phyloP scores from a whole-genome alignment of 352 stramenopile species.

The Phytophthora palmivora region DNA sequence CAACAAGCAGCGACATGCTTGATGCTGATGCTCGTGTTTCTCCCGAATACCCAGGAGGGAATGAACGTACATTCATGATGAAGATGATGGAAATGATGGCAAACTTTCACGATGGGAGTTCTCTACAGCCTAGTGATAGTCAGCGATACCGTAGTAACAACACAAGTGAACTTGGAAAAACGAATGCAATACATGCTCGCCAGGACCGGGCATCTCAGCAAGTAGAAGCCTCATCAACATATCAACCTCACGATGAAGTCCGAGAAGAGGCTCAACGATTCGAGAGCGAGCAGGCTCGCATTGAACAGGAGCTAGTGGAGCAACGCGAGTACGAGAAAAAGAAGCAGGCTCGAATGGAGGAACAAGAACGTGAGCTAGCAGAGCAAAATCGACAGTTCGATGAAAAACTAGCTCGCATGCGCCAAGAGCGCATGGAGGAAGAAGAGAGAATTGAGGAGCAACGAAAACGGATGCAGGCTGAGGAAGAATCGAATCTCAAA shows the following conservation, averaged over 20 bases:
- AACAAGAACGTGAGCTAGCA: slow-evolving; percentile 46
- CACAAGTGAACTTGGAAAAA: not conserved
- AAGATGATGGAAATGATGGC: slow-evolving; percentile 77
- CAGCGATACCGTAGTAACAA: not conserved
- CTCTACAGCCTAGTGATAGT: not conserved
- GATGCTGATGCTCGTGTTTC: not conserved
- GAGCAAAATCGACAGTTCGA: slow-evolving; percentile 51
- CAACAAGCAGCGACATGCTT: slow-evolving; percentile 1
- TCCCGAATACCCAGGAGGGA: slow-evolving; percentile 10
- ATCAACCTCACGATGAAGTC: slow-evolving; percentile 29
- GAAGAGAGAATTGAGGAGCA: slow-evolving; percentile 40
- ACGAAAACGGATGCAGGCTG: slow-evolving; percentile 29
- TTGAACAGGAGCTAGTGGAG: slow-evolving; percentile 57
- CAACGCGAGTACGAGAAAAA: slow-evolving; percentile 57
- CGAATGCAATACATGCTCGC: not conserved
- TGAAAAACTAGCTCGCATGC: slow-evolving; percentile 47
- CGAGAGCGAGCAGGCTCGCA: slow-evolving; percentile 44
- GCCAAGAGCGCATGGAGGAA: slow-evolving; percentile 44
- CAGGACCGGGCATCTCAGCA: not conserved
- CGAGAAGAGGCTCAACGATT: slow-evolving; percentile 55
- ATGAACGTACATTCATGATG: slow-evolving; percentile 58
- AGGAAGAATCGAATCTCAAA: slow-evolving; percentile 46
- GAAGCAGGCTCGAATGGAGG: slow-evolving; percentile 44
- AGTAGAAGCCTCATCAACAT: not conserved
- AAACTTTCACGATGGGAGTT: slow-evolving; percentile 27